A percentile compares a stretch with the other conserved stretches of the same genome.
Conservation (phyloP, 1,284 basidiomycete genomes). For the Cutaneotrichosporon spelunceum region DNA sequence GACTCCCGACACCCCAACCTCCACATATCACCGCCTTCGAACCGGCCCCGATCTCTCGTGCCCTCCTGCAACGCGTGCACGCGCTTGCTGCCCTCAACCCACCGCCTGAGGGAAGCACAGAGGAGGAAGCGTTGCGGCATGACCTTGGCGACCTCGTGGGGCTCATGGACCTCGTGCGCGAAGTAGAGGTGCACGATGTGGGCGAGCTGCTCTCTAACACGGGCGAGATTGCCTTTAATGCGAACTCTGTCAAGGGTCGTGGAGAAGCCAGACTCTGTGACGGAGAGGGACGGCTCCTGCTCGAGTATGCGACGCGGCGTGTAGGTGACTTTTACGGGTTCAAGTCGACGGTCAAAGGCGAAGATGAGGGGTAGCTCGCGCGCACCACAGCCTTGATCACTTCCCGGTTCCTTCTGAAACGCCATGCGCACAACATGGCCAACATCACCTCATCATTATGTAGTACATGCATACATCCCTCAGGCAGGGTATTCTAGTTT, state of each 20-base stretch:
- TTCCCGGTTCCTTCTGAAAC: not conserved
- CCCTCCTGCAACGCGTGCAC: constrained; percentile 18
- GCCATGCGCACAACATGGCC: not conserved
- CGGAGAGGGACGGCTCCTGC: constrained; percentile 15
- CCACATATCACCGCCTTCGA: constrained; percentile 15
- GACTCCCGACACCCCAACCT: constrained; percentile 17
- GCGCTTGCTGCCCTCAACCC: constrained; percentile 23
- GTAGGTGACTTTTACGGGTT: constrained; percentile 28
- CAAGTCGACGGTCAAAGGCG: constrained; percentile 1
- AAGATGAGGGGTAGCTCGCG: not conserved
- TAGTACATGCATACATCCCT: constrained; percentile 1
- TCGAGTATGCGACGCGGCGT: constrained; percentile 21
- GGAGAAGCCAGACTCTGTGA: not conserved
- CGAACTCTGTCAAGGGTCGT: not conserved
- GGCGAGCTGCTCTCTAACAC: constrained; percentile 16
- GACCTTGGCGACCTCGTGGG: constrained; percentile 26
- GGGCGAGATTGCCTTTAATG: constrained; percentile 17
- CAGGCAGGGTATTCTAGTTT: not conserved
- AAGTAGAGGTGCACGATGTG: constrained; percentile 17
- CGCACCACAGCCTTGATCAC: not conserved
- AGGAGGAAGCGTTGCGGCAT: constrained; percentile 15
- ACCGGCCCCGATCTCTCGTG: constrained; percentile 9
- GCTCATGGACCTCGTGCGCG: constrained; percentile 27
- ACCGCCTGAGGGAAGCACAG: constrained; percentile 14
- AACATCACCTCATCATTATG: not conserved